A percentile compares a stretch with the other conserved stretches of the same genome.
phyloP scores from a whole-genome alignment of 2,329 filamentous ascomycete species.

The Penicillium sp. region DNA sequence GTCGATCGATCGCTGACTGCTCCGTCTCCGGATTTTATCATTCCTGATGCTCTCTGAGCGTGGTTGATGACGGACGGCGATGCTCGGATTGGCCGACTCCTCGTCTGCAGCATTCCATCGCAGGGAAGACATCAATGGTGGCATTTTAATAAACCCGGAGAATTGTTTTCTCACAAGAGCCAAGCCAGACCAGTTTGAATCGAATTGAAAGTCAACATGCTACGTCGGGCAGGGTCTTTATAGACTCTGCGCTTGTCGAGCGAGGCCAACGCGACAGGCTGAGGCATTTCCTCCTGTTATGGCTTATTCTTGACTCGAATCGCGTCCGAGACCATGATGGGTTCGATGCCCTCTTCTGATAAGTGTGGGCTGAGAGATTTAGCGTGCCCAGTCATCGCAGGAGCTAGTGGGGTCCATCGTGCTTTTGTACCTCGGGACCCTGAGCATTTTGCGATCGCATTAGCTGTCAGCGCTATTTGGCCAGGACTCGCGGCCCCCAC shows the following conservation, averaged over 20 bases:
- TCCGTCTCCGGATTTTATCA: background rate
- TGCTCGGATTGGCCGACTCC: background rate
- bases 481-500: background rate
- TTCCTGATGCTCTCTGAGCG: background rate
- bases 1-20: slow-evolving; percentile 4
- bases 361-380: background rate
- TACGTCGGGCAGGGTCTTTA: background rate
- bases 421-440: background rate
- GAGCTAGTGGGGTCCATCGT: background rate
- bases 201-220: background rate
- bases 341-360: background rate
- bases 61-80: background rate
- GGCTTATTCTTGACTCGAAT: background rate
- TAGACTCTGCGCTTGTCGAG: background rate
- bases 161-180: too few species aligned
- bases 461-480: background rate
- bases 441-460: background rate
- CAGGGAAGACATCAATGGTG: background rate
- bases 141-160: background rate
- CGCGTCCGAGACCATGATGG: background rate
- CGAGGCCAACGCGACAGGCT: background rate
- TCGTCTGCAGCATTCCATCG: slow-evolving; percentile 6
- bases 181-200: background rate
- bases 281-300: background rate
- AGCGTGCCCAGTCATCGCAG: background rate